Conservation (phyloP, 257 asterid species). For the Gentiana macrophylla region DNA sequence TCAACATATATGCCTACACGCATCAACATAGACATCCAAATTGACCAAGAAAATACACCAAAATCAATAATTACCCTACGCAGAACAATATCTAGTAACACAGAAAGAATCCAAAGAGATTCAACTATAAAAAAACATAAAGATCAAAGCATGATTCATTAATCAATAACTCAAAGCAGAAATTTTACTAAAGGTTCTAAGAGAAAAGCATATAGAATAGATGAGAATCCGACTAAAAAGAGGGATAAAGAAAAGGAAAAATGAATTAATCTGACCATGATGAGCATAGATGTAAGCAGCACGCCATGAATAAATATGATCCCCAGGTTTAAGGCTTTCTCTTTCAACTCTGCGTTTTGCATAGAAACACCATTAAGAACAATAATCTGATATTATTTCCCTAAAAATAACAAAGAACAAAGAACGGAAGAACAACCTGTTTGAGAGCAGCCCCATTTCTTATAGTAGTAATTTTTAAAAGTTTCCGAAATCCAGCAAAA, state of each 20-base stretch:
- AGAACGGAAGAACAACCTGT: slow-evolving; percentile 12
- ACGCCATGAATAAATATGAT: slow-evolving; percentile 96
- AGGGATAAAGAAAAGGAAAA: neutral
- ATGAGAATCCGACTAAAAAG: too few relatives aligned
- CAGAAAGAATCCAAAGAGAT: too few relatives aligned
- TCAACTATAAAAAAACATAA: too few relatives aligned
- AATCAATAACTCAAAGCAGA: neutral
- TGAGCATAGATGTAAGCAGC: slow-evolving; percentile 78
- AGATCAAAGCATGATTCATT: neutral
- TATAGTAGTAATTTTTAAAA: too few relatives aligned
- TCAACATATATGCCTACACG: slow-evolving; percentile 69
- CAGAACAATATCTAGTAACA: too few relatives aligned
- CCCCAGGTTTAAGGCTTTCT: slow-evolving; percentile 76
- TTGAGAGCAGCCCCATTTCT: slow-evolving; percentile 29
- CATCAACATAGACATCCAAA: neutral
- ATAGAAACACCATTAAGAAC: neutral
- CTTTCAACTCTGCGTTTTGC: slow-evolving; percentile 38
- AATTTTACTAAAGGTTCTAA: neutral
- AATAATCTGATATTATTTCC: neutral
- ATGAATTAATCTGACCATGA: slow-evolving; percentile 45
- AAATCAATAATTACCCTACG: too few relatives aligned
- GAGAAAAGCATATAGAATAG: neutral
- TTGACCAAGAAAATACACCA: too few relatives aligned
- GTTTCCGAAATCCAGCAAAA: too few relatives aligned
- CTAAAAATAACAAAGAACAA: too few relatives aligned